Evolutionary conservation across 768 basidiomycete genomes (phyloP), one percentile per base, ranked within the genome.

Genomic region (Gymnopilus dilepis): DNA sequence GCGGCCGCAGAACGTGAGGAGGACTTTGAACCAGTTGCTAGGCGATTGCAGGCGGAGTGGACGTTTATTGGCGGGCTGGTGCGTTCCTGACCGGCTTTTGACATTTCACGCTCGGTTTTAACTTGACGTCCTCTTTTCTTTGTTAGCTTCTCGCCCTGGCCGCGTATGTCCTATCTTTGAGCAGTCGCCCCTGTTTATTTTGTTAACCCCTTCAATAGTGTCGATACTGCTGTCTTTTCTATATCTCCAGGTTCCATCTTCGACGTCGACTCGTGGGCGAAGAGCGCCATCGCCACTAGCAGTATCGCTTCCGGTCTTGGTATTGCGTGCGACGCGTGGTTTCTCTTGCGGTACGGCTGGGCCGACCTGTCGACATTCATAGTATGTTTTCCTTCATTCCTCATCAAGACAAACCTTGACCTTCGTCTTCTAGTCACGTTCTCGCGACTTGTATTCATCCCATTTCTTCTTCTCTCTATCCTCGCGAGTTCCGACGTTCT

Each of bases 391-490:
- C 7, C 24, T 11, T 24, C n/a, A 17, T 31, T 57, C 40, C 33
- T 43, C 24, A 40, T 33, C 47, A 43, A 51, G n/a, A n/a, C n/a
- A n/a, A 47, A 30, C 15, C 26, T 53, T 47, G 24, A 41, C 21
- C n/a, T 52, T 8, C 33, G 51, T 52, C 22, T n/a, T 15, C 21
- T 70, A 87, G 83, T 62, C 42, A 4, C 79, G 82, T 24, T 81
- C 90, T 0, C 72, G 67, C 7, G 90, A 90, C 67, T 62, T 91
- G 31, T 88, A 85, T 63, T 78, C 76, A 22, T 80, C 80, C 9
- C 88, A 88, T 70, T 77, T 89, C 59, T 91, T 90, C 76, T 92
- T 92, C 71, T 79, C 86, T 28, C 78, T 92, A 13, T 84, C 86
- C 1, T 79, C 89, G 6, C 82, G 89, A 21, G 74, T 90, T 12